A percentile compares a stretch with the other conserved stretches of the same genome.
Evolutionary conservation across 2,329 filamentous ascomycete genomes (phyloP).

Genomic region (Plectosphaerella plurivora): DNA sequence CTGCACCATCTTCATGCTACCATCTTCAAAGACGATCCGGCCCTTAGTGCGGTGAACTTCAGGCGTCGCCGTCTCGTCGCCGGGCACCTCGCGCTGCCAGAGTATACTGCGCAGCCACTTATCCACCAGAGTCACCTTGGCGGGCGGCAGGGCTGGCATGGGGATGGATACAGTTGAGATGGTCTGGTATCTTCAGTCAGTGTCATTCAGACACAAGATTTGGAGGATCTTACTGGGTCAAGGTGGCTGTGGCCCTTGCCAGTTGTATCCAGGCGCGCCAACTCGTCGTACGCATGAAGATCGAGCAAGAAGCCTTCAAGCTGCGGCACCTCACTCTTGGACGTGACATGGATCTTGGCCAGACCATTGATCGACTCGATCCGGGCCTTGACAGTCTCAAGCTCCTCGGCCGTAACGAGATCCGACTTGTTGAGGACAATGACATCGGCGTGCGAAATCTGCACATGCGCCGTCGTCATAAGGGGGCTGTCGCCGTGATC

Average conservation of each 20-base stretch:
- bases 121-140: slow-evolving; percentile 64
- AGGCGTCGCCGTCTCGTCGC: slow-evolving; percentile 39
- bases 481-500: slow-evolving; percentile 57
- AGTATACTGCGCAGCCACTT: slow-evolving; percentile 77
- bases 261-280: slow-evolving; percentile 66
- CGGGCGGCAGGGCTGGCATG: slow-evolving; percentile 53
- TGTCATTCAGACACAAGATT: slow-evolving; percentile 1
- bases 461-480: slow-evolving; percentile 88
- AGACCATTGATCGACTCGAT: slow-evolving; percentile 85
- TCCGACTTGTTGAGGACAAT: slow-evolving; percentile 93
- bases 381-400: slow-evolving; percentile 64
- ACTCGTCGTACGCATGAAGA: slow-evolving; percentile 85
- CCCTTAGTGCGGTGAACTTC: slow-evolving; percentile 91
- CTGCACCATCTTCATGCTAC: slow-evolving; percentile 73
- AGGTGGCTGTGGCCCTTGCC: slow-evolving; percentile 84
- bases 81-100: slow-evolving; percentile 70
- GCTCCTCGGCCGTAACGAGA: slow-evolving; percentile 66
- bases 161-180: slow-evolving; percentile 79
- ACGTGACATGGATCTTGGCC: slow-evolving; percentile 78
- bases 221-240: slow-evolving; percentile 61
- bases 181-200: slow-evolving; percentile 44
- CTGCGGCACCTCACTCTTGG: slow-evolving; percentile 72
- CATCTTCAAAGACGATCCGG: slow-evolving; percentile 61
- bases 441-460: slow-evolving; percentile 95
- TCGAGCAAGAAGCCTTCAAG: slow-evolving; percentile 86